A percentile compares a stretch with the other conserved stretches of the same genome.
Conservation (phyloP, 176 grass and related monocot genomes). For the Carex scoparia region DNA sequence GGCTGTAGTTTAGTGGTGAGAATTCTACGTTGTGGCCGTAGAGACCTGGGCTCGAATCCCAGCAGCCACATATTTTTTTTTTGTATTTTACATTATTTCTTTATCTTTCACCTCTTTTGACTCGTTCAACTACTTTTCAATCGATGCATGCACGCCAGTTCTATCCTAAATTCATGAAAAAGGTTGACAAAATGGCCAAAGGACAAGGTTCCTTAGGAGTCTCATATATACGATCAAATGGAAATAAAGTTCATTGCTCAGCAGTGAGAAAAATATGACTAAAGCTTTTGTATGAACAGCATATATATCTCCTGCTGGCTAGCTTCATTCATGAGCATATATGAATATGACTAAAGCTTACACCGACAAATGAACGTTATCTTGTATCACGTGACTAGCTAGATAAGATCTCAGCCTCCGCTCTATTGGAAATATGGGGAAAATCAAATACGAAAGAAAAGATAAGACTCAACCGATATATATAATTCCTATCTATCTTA, state of each 20-base stretch:
- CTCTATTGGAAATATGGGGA: neutral
- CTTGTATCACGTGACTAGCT: neutral
- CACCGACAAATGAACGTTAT: neutral
- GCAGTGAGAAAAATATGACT: no score
- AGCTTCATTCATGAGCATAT: no score
- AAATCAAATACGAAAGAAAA: neutral
- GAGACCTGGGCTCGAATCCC: constrained; percentile 65
- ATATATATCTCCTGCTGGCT: neutral
- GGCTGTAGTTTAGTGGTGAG: constrained; percentile 96
- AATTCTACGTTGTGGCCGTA: constrained; percentile 63
- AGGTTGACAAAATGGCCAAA: no score
- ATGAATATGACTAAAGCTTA: neutral
- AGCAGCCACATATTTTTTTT: constrained; percentile 32
- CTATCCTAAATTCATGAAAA: no score
- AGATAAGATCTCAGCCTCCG: neutral
- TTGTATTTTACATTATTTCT: no score
- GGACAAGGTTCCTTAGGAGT: no score
- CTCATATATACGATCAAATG: no score
- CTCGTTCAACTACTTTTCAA: no score
- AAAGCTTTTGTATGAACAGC: no score
- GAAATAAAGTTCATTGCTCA: no score
- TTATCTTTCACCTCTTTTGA: no score
- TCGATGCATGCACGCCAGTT: no score
- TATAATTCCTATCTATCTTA: neutral
- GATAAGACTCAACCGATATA: neutral